These are phyloP conservation scores for Penicillium sp. DNA, from an alignment of 2,329 filamentous ascomycete species.

Conservation along the genomic window DNA sequence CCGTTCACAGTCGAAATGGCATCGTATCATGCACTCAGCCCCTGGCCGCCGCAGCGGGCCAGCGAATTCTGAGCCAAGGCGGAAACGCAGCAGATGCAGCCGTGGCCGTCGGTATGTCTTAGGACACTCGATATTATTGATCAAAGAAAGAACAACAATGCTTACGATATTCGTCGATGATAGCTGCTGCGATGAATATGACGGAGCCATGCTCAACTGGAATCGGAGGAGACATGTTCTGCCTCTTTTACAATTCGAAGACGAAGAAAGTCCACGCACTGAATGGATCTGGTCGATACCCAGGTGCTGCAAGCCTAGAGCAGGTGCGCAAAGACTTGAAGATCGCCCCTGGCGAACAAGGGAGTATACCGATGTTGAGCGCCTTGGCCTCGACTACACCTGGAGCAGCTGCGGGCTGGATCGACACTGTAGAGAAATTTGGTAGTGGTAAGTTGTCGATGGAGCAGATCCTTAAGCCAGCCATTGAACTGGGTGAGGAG, in stretches of 20 bases:
- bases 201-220: constrained; percentile 92
- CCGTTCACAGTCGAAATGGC: constrained; percentile 88
- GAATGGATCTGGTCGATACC: constrained; percentile 89
- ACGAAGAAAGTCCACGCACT: constrained; percentile 78
- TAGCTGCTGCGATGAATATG: constrained; percentile 86
- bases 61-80: constrained; percentile 78
- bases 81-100: constrained; percentile 98
- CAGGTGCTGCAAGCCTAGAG: constrained; percentile 66
- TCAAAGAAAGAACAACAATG: neutral
- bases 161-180: constrained; percentile 9
- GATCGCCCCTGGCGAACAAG: constrained; percentile 55
- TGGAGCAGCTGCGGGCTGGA: constrained; percentile 89
- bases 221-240: constrained; percentile 97
- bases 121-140: neutral
- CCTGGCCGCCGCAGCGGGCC: constrained; percentile 80
- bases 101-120: constrained; percentile 72
- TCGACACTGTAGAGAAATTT: constrained; percentile 81
- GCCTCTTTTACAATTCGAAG: constrained; percentile 83
- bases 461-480: constrained; percentile 75
- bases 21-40: constrained; percentile 91
- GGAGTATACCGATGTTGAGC: constrained; percentile 69
- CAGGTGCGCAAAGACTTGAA: constrained; percentile 68
- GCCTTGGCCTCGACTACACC: constrained; percentile 83
- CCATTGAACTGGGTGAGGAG: constrained; percentile 79
- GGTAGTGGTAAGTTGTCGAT: constrained; percentile 81